Base-by-base conservation (phyloP, 805 yeast genomes). In the Lachancea sp. region DNA sequence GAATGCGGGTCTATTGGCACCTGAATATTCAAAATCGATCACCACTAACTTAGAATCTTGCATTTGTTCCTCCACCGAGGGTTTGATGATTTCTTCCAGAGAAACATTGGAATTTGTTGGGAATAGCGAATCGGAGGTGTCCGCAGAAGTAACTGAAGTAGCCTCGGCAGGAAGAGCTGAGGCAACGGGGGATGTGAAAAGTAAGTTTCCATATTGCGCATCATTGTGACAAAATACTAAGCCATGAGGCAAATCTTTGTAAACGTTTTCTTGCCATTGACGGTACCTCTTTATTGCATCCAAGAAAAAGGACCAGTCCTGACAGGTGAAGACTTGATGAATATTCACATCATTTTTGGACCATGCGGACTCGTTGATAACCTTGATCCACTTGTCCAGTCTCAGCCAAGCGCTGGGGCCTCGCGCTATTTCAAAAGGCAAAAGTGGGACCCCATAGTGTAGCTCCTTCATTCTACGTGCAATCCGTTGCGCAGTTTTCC, bases 401-500 rank as follows among this genome's bases (percentile, higher is more conserved):
- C 77, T 70, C 26, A 57, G 60, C 90, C 95, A 88, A 7, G 75
- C 72, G 36, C 70, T 68, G 0, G 97, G 84, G 1, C 92, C 83
- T 11, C 58, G 58, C 5, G 57, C 59, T 32, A 69, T 65, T 52
- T 88, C 96, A 3, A 64, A 65, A 2, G 63, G 58, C 17, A 75
- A 72, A 38, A 92, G 65, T 11, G 75, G 77, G 16, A 92, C 79
- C 53, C 90, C 89, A 42, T 71, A 71, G 57, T 92, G 98, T 41
- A 92, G 70, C 51, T 92, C 97, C 55, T 89, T 82, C 97, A 92
- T 92, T 68, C 98, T 80, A 68, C 95, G 78, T 11, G 96, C 97
- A 48, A 92, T 81, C 69, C 85, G 83, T 48, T 81, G 79, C 35
- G 88, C 77, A 15, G 84, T 79, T 21, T 78, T 80, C 46, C 86